phyloP scores from a whole-genome alignment of 768 basidiomycete genomes.

The Lentinula guzmanii region DNA sequence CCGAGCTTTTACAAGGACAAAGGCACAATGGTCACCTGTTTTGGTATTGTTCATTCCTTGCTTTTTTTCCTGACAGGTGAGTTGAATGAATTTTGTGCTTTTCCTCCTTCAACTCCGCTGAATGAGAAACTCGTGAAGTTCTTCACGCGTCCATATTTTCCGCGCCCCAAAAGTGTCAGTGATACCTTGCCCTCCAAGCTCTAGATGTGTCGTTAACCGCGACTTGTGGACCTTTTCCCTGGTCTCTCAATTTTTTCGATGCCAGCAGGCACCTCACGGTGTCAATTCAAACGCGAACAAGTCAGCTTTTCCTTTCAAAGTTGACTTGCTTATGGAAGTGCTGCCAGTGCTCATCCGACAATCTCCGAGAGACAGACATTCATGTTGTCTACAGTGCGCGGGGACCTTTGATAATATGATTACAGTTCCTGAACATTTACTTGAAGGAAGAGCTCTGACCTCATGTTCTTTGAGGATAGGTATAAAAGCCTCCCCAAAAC shows the following conservation, averaged over 20 bases:
- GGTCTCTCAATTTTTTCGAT: neutral
- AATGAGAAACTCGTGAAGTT: neutral
- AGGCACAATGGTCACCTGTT: no score
- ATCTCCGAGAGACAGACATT: no score
- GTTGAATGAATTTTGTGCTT: no score
- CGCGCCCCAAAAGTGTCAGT: neutral
- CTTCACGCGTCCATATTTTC: neutral
- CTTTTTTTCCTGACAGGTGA: no score
- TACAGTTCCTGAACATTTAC: neutral
- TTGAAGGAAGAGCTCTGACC: neutral
- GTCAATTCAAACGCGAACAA: neutral
- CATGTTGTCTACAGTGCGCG: no score
- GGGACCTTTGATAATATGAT: no score
- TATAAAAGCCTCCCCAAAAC: neutral
- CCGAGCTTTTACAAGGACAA: no score
- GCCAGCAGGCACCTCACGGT: neutral
- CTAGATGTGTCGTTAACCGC: neutral
- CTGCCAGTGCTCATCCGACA: no score
- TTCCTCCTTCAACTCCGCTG: no score
- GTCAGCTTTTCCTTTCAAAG: neutral
- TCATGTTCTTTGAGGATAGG: neutral
- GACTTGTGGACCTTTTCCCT: no score
- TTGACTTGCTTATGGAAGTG: no score
- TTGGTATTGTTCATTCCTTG: no score
- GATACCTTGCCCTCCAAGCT: neutral